A percentile compares a stretch with the other conserved stretches of the same genome.
phyloP scores from a whole-genome alignment of 352 stramenopile genomes.

The Globisporangium radiosum region DNA sequence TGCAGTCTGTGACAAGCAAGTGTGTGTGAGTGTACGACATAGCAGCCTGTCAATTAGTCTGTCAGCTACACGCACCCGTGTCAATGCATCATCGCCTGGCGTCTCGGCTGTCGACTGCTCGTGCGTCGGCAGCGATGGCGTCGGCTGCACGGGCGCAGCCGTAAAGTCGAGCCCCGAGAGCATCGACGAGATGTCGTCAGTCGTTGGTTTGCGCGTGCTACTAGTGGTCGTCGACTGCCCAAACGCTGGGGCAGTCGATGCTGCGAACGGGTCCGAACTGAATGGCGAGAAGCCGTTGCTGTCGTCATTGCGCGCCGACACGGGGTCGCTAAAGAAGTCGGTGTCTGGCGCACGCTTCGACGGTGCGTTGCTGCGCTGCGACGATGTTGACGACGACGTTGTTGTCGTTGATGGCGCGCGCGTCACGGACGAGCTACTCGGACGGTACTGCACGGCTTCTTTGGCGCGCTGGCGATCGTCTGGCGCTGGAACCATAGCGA shows the following conservation, averaged over 20 bases:
- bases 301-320: no score
- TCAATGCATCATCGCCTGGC: neutral
- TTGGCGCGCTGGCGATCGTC: conserved; percentile 45
- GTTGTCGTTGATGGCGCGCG: conserved; percentile 8
- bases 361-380: conserved; percentile 6
- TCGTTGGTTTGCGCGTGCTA: conserved; percentile 8
- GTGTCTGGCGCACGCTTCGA: neutral
- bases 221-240: conserved; percentile 1
- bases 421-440: neutral
- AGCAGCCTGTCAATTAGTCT: no score
- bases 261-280: conserved; percentile 11
- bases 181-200: conserved; percentile 71
- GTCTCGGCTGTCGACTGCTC: conserved; percentile 27
- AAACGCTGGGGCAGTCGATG: conserved; percentile 3
- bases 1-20: conserved; percentile 15
- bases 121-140: conserved; percentile 11
- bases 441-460: conserved; percentile 25
- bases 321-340: conserved; percentile 7
- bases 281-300: conserved; percentile 11
- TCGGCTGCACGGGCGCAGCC: conserved; percentile 28
- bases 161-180: conserved; percentile 72
- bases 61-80: neutral
- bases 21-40: neutral
- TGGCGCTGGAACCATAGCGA: conserved; percentile 17
- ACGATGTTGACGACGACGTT: conserved; percentile 1